These are phyloP conservation scores for Lumnitzera littorea DNA, from an alignment of 345 rosid genomes.

Conservation along the genomic window DNA sequence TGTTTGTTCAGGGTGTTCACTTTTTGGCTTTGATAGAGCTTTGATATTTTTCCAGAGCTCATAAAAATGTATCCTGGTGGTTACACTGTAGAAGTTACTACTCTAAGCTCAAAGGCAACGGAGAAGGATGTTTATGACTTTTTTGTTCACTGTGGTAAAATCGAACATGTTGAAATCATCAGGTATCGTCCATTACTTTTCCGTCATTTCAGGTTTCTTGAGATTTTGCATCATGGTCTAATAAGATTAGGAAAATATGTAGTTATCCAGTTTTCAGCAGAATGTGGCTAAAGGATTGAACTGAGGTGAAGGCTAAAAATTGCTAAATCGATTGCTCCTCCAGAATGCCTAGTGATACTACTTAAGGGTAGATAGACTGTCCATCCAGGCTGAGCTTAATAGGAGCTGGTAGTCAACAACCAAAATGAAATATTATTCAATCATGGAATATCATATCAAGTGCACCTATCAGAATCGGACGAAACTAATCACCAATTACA, in stretches of 20 bases:
- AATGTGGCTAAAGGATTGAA: too few relatives aligned
- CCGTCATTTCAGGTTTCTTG: slow-evolving; percentile 1
- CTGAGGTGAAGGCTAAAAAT: too few relatives aligned
- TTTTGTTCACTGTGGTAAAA: slow-evolving; percentile 62
- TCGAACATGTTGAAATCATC: slow-evolving; percentile 60
- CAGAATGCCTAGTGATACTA: too few relatives aligned
- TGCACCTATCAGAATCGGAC: too few relatives aligned
- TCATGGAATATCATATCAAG: too few relatives aligned
- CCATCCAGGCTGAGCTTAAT: too few relatives aligned
- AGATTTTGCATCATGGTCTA: slow-evolving; percentile 1
- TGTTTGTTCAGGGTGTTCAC: not conserved
- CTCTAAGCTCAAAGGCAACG: slow-evolving; percentile 66
- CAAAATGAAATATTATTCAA: too few relatives aligned
- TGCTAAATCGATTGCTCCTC: too few relatives aligned
- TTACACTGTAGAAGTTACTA: slow-evolving; percentile 63
- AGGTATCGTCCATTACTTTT: slow-evolving; percentile 28
- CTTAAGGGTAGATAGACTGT: too few relatives aligned
- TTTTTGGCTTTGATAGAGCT: not conserved
- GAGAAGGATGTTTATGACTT: slow-evolving; percentile 63
- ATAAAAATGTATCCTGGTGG: slow-evolving; percentile 60
- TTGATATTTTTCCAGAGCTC: not conserved
- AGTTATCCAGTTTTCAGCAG: too few relatives aligned
- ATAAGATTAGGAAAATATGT: not conserved
- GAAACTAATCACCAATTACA: too few relatives aligned
- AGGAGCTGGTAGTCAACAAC: too few relatives aligned